These are phyloP conservation scores for Trichophaea hybrida DNA, from an alignment of 2,329 filamentous ascomycete species.

Conservation along the genomic window DNA sequence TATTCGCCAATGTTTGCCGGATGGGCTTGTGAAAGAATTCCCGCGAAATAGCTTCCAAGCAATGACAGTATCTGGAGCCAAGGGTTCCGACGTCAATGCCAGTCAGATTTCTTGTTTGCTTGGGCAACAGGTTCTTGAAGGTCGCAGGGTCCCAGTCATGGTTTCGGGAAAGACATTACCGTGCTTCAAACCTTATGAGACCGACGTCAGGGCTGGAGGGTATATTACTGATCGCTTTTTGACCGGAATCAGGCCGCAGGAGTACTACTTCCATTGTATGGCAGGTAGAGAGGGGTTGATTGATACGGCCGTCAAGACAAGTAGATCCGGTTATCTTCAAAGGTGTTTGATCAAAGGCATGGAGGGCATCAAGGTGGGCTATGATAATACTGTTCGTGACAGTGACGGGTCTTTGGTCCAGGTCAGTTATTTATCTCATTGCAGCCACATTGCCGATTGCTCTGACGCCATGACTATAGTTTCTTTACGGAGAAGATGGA, in stretches of 20 bases:
- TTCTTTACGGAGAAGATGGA: conserved; percentile 92
- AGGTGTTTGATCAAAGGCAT: conserved; percentile 97
- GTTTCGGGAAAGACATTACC: conserved; percentile 92
- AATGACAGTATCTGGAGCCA: conserved; percentile 94
- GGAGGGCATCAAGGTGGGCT: conserved; percentile 83
- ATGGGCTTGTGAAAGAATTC: conserved; percentile 76
- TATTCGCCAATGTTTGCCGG: conserved; percentile 64
- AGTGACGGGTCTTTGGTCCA: conserved; percentile 79
- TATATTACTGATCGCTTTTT: conserved; percentile 95
- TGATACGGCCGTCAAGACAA: conserved; percentile 97
- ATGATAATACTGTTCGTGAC: conserved; percentile 87
- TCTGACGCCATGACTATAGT: conserved; percentile 37
- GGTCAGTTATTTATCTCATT: conserved; percentile 11
- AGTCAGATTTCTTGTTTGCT: conserved; percentile 96
- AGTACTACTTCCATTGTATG: conserved; percentile 99
- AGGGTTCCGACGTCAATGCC: conserved; percentile 83
- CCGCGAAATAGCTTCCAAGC: conserved; percentile 97
- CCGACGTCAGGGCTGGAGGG: conserved; percentile 73
- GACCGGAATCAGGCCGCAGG: conserved; percentile 90
- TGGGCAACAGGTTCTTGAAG: conserved; percentile 90
- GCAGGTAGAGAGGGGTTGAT: conserved; percentile 95
- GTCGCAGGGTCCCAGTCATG: conserved; percentile 88
- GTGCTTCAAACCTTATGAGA: conserved; percentile 86
- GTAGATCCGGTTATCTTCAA: conserved; percentile 89
- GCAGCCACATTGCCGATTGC: neutral